phyloP scores from a whole-genome alignment of 2,329 filamentous ascomycete species.

The Rhinocladiella mackenziei region DNA sequence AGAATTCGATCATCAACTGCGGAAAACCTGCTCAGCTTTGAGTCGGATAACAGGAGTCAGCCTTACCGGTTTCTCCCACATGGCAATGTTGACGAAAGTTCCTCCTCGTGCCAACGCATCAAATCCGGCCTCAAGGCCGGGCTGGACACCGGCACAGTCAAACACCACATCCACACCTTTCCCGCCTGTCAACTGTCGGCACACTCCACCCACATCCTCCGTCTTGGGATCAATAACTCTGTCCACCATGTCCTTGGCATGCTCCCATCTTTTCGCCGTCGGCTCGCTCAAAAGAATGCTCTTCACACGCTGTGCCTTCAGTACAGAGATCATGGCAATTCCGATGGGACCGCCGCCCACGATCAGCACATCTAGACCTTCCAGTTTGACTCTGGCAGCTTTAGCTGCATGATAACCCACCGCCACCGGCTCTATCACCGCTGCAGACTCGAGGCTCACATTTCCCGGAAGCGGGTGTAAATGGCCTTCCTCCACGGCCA shows the following conservation, averaged over 20 bases:
- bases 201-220: slow-evolving; percentile 42
- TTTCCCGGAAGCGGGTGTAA: slow-evolving; percentile 48
- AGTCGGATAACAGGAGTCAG: background rate
- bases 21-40: background rate
- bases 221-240: slow-evolving; percentile 48
- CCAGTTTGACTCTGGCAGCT: slow-evolving; percentile 41
- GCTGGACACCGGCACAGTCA: slow-evolving; percentile 52
- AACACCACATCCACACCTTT: slow-evolving; percentile 50
- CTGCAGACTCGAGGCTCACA: slow-evolving; percentile 44
- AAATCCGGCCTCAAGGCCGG: slow-evolving; percentile 46
- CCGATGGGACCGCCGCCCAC: slow-evolving; percentile 55
- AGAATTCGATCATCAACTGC: slow-evolving; percentile 31
- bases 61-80: slow-evolving; percentile 50
- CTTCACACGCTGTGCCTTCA: slow-evolving; percentile 38
- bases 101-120: slow-evolving; percentile 46
- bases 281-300: slow-evolving; percentile 51
- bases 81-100: slow-evolving; percentile 52
- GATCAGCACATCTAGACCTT: slow-evolving; percentile 45
- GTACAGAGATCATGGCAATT: slow-evolving; percentile 45
- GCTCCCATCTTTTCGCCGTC: slow-evolving; percentile 44
- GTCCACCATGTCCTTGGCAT: slow-evolving; percentile 49
- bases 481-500: slow-evolving; percentile 45
- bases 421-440: slow-evolving; percentile 52
- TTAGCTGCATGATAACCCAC: slow-evolving; percentile 55
- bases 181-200: slow-evolving; percentile 34